phyloP scores from a whole-genome alignment of 2,329 filamentous ascomycete species.

The Tolypocladium tundrense region DNA sequence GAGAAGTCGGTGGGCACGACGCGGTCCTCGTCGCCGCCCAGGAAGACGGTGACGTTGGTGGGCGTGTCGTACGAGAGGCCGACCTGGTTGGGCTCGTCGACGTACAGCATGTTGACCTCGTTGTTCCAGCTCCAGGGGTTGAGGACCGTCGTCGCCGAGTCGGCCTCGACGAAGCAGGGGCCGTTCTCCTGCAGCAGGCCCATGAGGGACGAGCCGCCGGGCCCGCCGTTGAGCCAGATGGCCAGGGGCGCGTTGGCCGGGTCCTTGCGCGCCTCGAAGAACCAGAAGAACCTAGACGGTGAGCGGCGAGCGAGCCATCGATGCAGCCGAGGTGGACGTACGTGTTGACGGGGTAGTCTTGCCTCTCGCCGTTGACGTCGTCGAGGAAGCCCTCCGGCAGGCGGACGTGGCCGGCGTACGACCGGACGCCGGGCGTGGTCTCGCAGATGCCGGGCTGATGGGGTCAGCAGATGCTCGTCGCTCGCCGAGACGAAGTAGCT shows the following conservation, averaged over 20 bases:
- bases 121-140: conserved; percentile 56
- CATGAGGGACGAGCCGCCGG: conserved; percentile 50
- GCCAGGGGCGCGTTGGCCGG: conserved; percentile 32
- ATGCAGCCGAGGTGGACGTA: conserved; percentile 14
- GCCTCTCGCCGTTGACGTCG: conserved; percentile 31
- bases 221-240: conserved; percentile 58
- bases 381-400: conserved; percentile 33
- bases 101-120: conserved; percentile 40
- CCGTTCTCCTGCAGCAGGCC: conserved; percentile 55
- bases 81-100: conserved; percentile 55
- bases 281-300: conserved; percentile 33
- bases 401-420: conserved; percentile 53
- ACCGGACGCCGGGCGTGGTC: conserved; percentile 50
- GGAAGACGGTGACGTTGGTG: conserved; percentile 50
- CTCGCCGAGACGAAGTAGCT: too few relatives aligned
- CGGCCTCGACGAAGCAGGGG: conserved; percentile 35
- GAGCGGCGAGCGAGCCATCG: neutral
- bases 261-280: conserved; percentile 34
- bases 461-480: conserved; percentile 4
- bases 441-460: conserved; percentile 43
- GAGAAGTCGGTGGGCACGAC: conserved; percentile 25
- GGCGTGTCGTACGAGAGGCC: conserved; percentile 56
- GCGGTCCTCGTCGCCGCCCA: conserved; percentile 39
- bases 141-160: conserved; percentile 39
- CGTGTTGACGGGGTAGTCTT: conserved; percentile 35